Base-by-base conservation (phyloP, 768 basidiomycete species). In the Pleurotus citrinopileatus region DNA sequence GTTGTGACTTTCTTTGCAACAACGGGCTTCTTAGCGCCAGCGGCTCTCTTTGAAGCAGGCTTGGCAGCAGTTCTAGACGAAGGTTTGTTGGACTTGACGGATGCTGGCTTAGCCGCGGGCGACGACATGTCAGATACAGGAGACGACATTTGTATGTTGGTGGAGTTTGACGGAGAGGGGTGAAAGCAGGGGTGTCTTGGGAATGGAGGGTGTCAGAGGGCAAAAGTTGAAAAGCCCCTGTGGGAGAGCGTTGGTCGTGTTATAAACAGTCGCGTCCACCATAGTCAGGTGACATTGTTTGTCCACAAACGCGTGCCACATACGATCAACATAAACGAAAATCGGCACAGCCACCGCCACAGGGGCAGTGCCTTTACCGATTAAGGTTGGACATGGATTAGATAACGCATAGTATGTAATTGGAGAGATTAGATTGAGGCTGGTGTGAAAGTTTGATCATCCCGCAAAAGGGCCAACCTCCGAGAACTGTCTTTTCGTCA, bases 1-100 rank as follows among this genome's bases (percentile, higher is more conserved):
- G 65, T 57, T 10, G 68, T 58, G 10, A 63, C 36, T 61, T 74
- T 75, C 58, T 70, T 71, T 43, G 61, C 56, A 50, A 60, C 42
- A 42, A 63, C 55, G 20, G 60, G 43, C 32, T 63, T 50, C 59
- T 71, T 71, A 20, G 58, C 45, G 17, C 15, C 27, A 20, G 56
- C 54, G 13, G 56, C 20, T 42, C 59, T 60, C 52, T 62, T 63
- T n/a, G 54, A 38, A 1, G 56, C 48, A 17, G 48, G 43, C 23
- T 44, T 55, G 27, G 62, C 46, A 12, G 52, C 54, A 27, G 57
- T 37, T 54, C 61, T 66, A 56, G 61, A 64, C 8, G 57, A 40
- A 36, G 58, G 46, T 5, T 38, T 52, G 32, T 47, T 56, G 23
- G 47, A 38, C 42, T 46, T 52, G 15, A 53, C 34, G 20, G 60